A percentile compares a stretch with the other conserved stretches of the same genome.
Evolutionary conservation across 495 filamentous ascomycete species (phyloP).

Genomic region (Entonaema liquescens): DNA sequence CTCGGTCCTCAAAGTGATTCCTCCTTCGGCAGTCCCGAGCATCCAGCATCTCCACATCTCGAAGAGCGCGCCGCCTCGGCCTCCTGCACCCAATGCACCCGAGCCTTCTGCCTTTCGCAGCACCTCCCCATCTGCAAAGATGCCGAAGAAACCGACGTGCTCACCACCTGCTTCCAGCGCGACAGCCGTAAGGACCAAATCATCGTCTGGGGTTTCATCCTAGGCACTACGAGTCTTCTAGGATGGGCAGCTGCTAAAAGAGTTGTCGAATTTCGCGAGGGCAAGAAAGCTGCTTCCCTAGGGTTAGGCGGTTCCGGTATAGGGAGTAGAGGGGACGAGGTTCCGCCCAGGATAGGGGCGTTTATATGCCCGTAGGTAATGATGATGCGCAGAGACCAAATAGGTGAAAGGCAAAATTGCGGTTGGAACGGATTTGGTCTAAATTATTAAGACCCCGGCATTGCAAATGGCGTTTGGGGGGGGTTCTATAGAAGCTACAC

Average conservation of each 20-base stretch:
- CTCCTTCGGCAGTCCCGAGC: constrained; percentile 42
- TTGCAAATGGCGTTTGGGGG: constrained; percentile 8
- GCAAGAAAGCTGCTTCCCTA: constrained; percentile 29
- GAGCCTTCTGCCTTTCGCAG: constrained; percentile 86
- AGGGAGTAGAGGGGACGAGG: constrained; percentile 5
- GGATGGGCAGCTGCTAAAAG: constrained; percentile 75
- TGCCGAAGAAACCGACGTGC: constrained; percentile 85
- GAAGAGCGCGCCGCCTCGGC: constrained; percentile 45
- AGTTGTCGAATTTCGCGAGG: constrained; percentile 63
- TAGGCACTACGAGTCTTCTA: constrained; percentile 83
- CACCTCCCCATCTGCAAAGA: constrained; percentile 86
- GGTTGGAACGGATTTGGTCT: not conserved
- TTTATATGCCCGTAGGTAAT: constrained; percentile 31
- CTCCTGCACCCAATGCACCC: constrained; percentile 85
- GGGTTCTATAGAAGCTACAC: not conserved
- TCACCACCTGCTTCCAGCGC: constrained; percentile 91
- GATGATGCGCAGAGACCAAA: not conserved
- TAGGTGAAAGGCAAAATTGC: constrained; percentile 3
- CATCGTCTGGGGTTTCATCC: constrained; percentile 91
- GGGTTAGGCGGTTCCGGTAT: constrained; percentile 11
- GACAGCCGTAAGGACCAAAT: constrained; percentile 89
- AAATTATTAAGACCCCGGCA: not conserved
- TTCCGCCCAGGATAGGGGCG: constrained; percentile 17
- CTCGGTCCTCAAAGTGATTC: constrained; percentile 59
- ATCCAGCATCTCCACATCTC: not conserved